phyloP scores from a whole-genome alignment of 345 rosid genomes.

The Brassica incana region DNA sequence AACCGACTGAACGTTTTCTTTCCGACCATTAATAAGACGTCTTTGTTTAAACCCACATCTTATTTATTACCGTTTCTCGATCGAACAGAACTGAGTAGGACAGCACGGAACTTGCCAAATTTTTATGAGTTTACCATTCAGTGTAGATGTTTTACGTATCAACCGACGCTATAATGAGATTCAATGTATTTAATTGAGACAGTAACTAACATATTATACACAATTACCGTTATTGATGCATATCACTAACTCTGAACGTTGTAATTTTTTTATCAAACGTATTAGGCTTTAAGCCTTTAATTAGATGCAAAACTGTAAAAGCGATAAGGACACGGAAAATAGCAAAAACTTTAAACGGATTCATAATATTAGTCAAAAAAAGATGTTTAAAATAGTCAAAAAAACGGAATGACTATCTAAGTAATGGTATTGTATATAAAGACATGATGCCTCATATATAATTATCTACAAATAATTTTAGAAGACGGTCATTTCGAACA shows the following conservation, averaged over 20 bases:
- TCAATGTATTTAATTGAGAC: background rate
- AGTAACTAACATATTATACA: background rate
- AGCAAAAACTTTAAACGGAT: background rate
- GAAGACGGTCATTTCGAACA: background rate
- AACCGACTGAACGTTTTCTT: too few relatives aligned
- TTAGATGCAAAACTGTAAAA: background rate
- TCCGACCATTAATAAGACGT: too few relatives aligned
- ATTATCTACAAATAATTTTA: background rate
- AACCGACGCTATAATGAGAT: too few relatives aligned
- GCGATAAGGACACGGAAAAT: background rate
- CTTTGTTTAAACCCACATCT: too few relatives aligned
- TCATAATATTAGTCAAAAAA: background rate
- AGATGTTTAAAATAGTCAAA: conserved; percentile 5
- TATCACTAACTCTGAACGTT: background rate
- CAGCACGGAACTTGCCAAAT: too few relatives aligned
- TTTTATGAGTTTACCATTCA: too few relatives aligned
- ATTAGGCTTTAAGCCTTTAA: background rate
- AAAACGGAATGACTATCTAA: background rate
- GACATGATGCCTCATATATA: background rate
- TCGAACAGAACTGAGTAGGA: too few relatives aligned
- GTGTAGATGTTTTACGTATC: too few relatives aligned
- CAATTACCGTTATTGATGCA: background rate
- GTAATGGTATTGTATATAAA: background rate
- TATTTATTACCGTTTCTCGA: too few relatives aligned
- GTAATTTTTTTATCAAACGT: background rate